phyloP scores from a whole-genome alignment of 2,329 filamentous ascomycete species.

The Plectosphaerella cucumerina region DNA sequence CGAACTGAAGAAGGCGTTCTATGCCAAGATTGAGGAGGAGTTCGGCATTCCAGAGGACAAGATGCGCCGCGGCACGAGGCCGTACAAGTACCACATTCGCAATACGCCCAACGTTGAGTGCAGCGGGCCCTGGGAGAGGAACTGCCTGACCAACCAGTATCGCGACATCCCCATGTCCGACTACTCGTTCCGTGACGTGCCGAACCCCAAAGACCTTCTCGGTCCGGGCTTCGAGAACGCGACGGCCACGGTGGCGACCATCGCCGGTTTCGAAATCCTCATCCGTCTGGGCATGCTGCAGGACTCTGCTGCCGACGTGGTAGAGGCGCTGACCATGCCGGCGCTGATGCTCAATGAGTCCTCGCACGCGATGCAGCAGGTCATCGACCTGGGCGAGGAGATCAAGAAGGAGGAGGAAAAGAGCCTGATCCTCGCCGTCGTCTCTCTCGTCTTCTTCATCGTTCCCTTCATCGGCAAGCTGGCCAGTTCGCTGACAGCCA shows the following conservation, averaged over 20 bases:
- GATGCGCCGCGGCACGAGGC: background rate
- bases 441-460: background rate
- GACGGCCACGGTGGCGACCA: background rate
- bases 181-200: constrained; percentile 6
- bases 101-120: background rate
- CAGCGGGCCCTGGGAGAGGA: background rate
- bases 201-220: constrained; percentile 14
- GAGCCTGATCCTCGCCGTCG: background rate
- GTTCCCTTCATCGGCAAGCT: constrained; percentile 2
- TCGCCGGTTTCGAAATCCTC: background rate
- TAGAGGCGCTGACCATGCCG: background rate
- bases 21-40: constrained; percentile 11
- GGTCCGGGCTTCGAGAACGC: background rate
- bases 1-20: constrained; percentile 10
- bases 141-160: constrained; percentile 6
- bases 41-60: constrained; percentile 4
- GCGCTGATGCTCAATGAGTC: constrained; percentile 1
- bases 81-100: background rate
- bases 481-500: background rate
- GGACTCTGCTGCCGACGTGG: background rate
- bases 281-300: background rate
- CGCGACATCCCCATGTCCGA: constrained; percentile 11
- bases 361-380: background rate
- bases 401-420: background rate
- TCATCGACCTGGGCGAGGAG: background rate